Percentiles rank a stretch among this genome's conserved stretches.
phyloP scores from a whole-genome alignment of 129 eudicot species.

The Flaveria brownii region DNA sequence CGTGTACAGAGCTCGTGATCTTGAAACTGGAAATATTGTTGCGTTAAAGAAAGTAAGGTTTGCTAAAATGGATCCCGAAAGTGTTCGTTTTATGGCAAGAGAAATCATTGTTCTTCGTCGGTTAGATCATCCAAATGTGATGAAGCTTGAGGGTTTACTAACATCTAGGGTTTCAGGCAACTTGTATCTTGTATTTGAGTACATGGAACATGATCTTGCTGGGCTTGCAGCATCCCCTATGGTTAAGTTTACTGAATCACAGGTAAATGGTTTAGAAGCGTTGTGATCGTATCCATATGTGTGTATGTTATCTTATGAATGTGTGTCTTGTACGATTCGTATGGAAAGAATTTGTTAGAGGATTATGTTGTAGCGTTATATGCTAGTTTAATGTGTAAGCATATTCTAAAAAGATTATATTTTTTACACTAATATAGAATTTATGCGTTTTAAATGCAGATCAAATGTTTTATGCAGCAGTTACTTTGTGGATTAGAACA shows the following conservation, averaged over 20 bases:
- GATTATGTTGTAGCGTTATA: not conserved
- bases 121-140: constrained; percentile 80
- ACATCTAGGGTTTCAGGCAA: constrained; percentile 78
- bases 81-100: constrained; percentile 83
- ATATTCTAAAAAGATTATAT: not conserved
- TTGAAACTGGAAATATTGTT: constrained; percentile 70
- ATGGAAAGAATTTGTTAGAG: not conserved
- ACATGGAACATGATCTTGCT: constrained; percentile 86
- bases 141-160: constrained; percentile 80
- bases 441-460: constrained; percentile 40
- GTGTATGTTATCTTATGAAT: not conserved
- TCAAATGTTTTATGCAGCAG: constrained; percentile 71
- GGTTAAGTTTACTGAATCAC: constrained; percentile 66
- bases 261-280: constrained; percentile 40
- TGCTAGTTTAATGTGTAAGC: not conserved
- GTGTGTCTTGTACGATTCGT: constrained; percentile 3
- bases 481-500: constrained; percentile 66
- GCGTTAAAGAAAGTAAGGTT: constrained; percentile 72
- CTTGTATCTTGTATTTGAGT: constrained; percentile 80
- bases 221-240: constrained; percentile 72
- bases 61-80: constrained; percentile 79
- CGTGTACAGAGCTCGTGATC: constrained; percentile 79
- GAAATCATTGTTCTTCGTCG: constrained; percentile 75
- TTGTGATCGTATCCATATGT: not conserved
- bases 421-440: constrained; percentile 16